These are phyloP conservation scores for Aspergillus japonicus DNA, from an alignment of 2,329 filamentous ascomycete genomes.

Conservation along the genomic window DNA sequence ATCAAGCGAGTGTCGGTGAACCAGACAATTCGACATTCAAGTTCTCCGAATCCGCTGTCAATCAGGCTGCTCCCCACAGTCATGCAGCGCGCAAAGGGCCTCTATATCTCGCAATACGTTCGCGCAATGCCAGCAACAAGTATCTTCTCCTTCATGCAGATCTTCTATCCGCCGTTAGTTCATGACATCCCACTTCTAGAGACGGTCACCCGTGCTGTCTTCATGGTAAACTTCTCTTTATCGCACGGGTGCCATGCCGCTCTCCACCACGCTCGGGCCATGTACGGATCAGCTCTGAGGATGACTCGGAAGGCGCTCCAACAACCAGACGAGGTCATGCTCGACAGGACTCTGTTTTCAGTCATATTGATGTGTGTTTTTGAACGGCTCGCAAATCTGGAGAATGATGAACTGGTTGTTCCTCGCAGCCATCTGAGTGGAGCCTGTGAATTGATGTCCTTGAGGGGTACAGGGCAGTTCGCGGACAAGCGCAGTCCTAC, in stretches of 20 bases:
- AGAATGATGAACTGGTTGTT: background rate
- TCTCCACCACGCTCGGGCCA: slow-evolving; percentile 3
- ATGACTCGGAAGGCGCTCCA: slow-evolving; percentile 4
- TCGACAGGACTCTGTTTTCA: slow-evolving; percentile 2
- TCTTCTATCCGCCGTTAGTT: slow-evolving; percentile 1
- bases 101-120: slow-evolving; percentile 8
- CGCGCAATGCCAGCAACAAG: background rate
- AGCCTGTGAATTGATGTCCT: slow-evolving; percentile 1
- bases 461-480: slow-evolving; percentile 3
- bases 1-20: background rate
- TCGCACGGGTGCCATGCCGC: background rate
- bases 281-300: slow-evolving; percentile 4
- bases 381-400: background rate
- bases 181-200: background rate
- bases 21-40: background rate
- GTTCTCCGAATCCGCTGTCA: background rate
- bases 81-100: background rate
- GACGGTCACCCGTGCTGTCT: background rate
- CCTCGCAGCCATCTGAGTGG: background rate
- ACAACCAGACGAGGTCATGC: background rate
- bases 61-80: background rate
- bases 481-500: background rate
- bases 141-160: slow-evolving; percentile 4
- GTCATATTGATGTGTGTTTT: slow-evolving; percentile 6
- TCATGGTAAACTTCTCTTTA: slow-evolving; percentile 5